These are phyloP conservation scores for Quercus rubra DNA, from an alignment of 306 rosid genomes.

Conservation along the genomic window DNA sequence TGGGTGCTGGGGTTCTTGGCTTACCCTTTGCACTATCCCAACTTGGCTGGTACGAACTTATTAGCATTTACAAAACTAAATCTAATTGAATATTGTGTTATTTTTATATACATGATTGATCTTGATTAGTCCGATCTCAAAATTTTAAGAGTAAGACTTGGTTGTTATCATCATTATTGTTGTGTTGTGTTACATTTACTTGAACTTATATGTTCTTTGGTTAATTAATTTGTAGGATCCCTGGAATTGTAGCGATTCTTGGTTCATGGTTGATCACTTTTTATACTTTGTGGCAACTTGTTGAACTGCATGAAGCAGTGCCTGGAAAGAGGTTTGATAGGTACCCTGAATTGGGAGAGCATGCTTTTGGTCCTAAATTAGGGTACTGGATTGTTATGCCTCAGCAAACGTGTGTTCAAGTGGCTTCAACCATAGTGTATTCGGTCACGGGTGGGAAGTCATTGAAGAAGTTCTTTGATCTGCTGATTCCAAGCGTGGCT, in stretches of 20 bases:
- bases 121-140: no score
- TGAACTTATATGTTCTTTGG: no score
- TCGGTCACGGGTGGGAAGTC: slow-evolving; percentile 71
- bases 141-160: no score
- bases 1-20: slow-evolving; percentile 40
- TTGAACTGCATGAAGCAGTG: slow-evolving; percentile 50
- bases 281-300: slow-evolving; percentile 59
- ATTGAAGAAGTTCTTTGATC: slow-evolving; percentile 48
- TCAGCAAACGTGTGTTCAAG: slow-evolving; percentile 52
- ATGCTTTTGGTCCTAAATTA: slow-evolving; percentile 38
- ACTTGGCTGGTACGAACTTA: slow-evolving; percentile 30
- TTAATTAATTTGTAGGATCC: slow-evolving; percentile 26
- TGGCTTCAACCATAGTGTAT: slow-evolving; percentile 57
- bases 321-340: slow-evolving; percentile 57
- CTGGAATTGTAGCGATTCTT: slow-evolving; percentile 34
- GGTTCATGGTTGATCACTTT: slow-evolving; percentile 58
- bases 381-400: slow-evolving; percentile 58
- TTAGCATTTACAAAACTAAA: no score
- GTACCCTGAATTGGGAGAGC: slow-evolving; percentile 51
- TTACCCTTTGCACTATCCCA: slow-evolving; percentile 33
- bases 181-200: no score
- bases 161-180: no score
- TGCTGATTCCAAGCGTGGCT: not conserved
- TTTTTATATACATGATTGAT: no score
- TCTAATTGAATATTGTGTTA: no score